A percentile compares a stretch with the other conserved stretches of the same genome.
These are phyloP conservation scores for Coniochaeta hoffmannii DNA, from an alignment of 2,329 filamentous ascomycete species.

Conservation along the genomic window DNA sequence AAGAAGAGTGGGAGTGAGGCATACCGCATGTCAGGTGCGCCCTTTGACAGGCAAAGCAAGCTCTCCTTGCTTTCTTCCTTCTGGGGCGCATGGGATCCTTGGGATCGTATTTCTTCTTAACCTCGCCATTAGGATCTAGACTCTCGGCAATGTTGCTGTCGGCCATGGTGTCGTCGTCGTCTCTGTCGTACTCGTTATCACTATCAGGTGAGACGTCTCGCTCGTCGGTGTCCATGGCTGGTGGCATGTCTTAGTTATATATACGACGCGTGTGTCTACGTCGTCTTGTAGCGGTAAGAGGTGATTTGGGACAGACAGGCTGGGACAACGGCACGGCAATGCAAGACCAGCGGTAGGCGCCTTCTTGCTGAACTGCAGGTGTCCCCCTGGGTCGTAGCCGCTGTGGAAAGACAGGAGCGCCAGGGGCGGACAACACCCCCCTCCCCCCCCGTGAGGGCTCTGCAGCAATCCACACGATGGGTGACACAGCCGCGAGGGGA, in stretches of 20 bases:
- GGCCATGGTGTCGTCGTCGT: constrained; percentile 46
- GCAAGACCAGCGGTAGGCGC: constrained; percentile 8
- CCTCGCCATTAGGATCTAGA: constrained; percentile 39
- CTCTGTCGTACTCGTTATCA: constrained; percentile 48
- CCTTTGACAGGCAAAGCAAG: constrained; percentile 94
- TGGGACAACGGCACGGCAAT: constrained; percentile 12
- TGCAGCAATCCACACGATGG: constrained; percentile 19
- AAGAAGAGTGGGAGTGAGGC: constrained; percentile 38
- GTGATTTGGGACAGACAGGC: too few species aligned
- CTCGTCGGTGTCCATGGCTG: constrained; percentile 44
- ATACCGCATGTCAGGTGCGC: constrained; percentile 97
- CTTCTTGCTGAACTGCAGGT: constrained; percentile 6
- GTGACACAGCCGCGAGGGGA: constrained; percentile 17
- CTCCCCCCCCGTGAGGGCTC: constrained; percentile 11
- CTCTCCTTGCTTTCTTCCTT: constrained; percentile 91
- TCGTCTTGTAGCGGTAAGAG: constrained; percentile 3
- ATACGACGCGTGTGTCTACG: constrained; percentile 19
- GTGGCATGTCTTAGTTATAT: constrained; percentile 50
- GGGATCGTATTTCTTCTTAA: constrained; percentile 65
- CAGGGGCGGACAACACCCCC: neutral
- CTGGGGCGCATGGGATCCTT: constrained; percentile 87
- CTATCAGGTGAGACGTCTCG: constrained; percentile 53
- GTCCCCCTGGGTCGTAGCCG: neutral
- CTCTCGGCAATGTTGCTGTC: constrained; percentile 35
- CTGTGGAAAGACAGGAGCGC: neutral